Evolutionary conservation across 192 early-diverging fungal genomes (phyloP).

Genomic region (Entomortierella lignicola): DNA sequence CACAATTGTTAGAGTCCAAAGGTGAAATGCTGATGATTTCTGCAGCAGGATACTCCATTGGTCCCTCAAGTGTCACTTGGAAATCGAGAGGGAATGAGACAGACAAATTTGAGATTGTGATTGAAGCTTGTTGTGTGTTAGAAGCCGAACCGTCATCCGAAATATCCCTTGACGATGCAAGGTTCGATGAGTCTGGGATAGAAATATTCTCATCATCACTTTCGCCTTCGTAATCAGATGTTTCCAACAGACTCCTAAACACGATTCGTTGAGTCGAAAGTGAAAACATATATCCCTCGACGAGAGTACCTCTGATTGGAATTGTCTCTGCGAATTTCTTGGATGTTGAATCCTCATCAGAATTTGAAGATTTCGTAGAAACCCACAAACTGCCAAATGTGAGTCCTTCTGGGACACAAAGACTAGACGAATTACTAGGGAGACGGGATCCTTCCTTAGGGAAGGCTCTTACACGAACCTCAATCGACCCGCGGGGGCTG

Average conservation of each 20-base stretch:
- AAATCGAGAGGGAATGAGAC: conserved; percentile 71
- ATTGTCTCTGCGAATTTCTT: conserved; percentile 70
- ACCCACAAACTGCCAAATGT: conserved; percentile 78
- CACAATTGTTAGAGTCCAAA: conserved; percentile 68
- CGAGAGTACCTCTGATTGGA: conserved; percentile 70
- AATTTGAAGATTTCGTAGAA: conserved; percentile 59
- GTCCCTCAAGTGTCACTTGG: conserved; percentile 77
- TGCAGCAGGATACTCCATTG: conserved; percentile 75
- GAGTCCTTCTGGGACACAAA: conserved; percentile 72
- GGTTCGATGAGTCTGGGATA: conserved; percentile 14
- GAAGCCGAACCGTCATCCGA: conserved; percentile 18
- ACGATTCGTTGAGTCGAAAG: conserved; percentile 76
- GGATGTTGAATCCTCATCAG: conserved; percentile 48
- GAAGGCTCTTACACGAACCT: conserved; percentile 74
- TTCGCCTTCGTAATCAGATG: conserved; percentile 67
- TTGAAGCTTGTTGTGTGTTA: conserved; percentile 54
- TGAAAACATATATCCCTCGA: conserved; percentile 76
- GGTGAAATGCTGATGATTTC: conserved; percentile 71
- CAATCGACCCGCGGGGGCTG: conserved; percentile 72
- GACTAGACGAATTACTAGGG: conserved; percentile 62
- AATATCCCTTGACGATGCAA: conserved; percentile 8
- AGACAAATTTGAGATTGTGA: conserved; percentile 76
- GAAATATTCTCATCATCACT: conserved; percentile 53
- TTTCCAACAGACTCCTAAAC: conserved; percentile 68
- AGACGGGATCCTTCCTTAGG: conserved; percentile 72